phyloP scores from a whole-genome alignment of 192 early-diverging fungal species.

The Mortierella antarctica region DNA sequence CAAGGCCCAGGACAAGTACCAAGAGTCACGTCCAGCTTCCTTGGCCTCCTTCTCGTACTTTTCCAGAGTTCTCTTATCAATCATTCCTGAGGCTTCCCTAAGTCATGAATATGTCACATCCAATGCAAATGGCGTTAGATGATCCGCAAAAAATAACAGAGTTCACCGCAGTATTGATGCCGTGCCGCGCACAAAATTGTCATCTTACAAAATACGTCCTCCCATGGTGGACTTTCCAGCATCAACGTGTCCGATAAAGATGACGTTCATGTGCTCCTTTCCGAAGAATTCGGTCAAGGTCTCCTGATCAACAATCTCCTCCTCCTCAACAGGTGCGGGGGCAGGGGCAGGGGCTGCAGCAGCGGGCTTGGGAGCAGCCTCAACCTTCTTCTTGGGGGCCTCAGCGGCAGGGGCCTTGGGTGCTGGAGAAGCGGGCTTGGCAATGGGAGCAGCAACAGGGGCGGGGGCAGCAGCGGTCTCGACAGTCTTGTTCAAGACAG shows the following conservation, averaged over 20 bases:
- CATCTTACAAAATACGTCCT: conserved; percentile 90
- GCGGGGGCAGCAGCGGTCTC: conserved; percentile 24
- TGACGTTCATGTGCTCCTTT: conserved; percentile 97
- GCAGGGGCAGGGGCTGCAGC: conserved; percentile 12
- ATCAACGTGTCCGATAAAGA: conserved; percentile 99
- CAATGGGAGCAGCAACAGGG: conserved; percentile 15
- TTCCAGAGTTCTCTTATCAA: conserved; percentile 99
- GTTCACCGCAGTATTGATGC: not conserved
- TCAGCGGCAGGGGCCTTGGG: conserved; percentile 26
- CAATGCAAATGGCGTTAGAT: not conserved
- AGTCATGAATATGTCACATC: too few relatives aligned
- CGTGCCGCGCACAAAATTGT: not conserved
- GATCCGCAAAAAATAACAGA: not conserved
- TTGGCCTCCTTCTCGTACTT: conserved; percentile 99
- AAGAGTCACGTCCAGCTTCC: conserved; percentile 96
- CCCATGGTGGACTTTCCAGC: conserved; percentile 99
- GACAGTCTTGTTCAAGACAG: conserved; percentile 35
- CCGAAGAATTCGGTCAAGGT: conserved; percentile 75
- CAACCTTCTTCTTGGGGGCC: conserved; percentile 26
- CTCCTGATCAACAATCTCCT: conserved; percentile 67
- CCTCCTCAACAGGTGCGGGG: conserved; percentile 57
- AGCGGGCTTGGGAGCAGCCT: conserved; percentile 13
- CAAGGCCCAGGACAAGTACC: conserved; percentile 99
- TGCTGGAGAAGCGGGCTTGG: conserved; percentile 22
- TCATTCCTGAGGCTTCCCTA: conserved; percentile 95